Conservation (phyloP, 768 basidiomycete species). For the Ramaria rubella region DNA sequence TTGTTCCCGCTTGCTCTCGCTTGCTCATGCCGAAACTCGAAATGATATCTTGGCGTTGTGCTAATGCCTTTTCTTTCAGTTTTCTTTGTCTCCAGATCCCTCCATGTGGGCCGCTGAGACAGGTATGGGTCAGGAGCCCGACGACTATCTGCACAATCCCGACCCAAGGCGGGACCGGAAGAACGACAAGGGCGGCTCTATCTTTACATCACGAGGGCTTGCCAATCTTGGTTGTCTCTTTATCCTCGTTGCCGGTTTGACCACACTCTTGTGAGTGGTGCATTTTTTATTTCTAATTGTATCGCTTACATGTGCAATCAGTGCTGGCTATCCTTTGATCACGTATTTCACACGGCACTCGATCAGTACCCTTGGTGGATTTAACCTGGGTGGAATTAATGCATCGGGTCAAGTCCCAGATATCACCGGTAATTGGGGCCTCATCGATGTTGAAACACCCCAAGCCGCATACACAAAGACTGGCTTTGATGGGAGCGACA, state of each 20-base stretch:
- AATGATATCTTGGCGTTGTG: not conserved
- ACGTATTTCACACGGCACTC: slow-evolving; percentile 44
- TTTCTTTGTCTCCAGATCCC: slow-evolving; percentile 69
- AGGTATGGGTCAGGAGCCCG: slow-evolving; percentile 51
- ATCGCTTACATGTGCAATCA: too few species aligned
- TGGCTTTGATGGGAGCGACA: slow-evolving; percentile 51
- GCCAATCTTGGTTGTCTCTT: slow-evolving; percentile 66
- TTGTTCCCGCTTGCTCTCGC: not conserved
- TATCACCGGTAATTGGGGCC: slow-evolving; percentile 50
- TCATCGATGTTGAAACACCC: slow-evolving; percentile 78
- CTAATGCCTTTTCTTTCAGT: slow-evolving; percentile 35
- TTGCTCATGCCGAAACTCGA: too few species aligned
- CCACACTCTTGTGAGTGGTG: slow-evolving; percentile 52
- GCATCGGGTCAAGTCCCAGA: slow-evolving; percentile 58
- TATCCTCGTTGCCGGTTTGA: slow-evolving; percentile 44
- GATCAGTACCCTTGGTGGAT: slow-evolving; percentile 50
- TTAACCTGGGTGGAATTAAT: slow-evolving; percentile 74
- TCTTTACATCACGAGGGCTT: slow-evolving; percentile 65
- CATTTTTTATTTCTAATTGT: not conserved
- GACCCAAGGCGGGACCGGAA: slow-evolving; percentile 58
- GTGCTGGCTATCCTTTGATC: slow-evolving; percentile 56
- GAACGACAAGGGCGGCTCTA: slow-evolving; percentile 47
- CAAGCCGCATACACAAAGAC: slow-evolving; percentile 43
- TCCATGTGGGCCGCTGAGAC: slow-evolving; percentile 65
- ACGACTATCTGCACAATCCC: slow-evolving; percentile 70